Percentiles rank a stretch among this genome's conserved stretches.
Conservation (phyloP, 805 yeast species). For the Candida sithepensis region DNA sequence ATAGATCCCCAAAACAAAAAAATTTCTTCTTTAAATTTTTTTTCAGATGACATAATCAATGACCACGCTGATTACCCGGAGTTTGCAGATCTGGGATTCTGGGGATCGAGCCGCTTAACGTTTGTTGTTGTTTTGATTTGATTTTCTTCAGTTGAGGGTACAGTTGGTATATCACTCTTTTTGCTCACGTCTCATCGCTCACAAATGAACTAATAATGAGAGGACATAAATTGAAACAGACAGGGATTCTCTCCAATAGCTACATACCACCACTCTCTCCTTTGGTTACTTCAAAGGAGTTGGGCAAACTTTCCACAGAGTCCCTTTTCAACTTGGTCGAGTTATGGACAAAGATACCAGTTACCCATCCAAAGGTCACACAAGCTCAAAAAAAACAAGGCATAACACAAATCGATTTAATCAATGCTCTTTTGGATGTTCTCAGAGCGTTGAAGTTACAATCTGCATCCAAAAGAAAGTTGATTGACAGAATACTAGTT, state of each 20-base stretch:
- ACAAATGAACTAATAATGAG: not conserved
- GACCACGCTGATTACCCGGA: not conserved
- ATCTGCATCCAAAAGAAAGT: conserved; percentile 24
- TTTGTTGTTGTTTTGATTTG: not conserved
- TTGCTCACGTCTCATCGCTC: too few species aligned
- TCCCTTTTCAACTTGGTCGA: conserved; percentile 30
- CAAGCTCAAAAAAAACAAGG: conserved; percentile 19
- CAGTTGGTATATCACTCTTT: too few species aligned
- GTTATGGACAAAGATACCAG: conserved; percentile 31
- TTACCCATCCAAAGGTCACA: conserved; percentile 26
- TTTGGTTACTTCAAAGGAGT: conserved; percentile 20
- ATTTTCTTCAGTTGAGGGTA: not conserved
- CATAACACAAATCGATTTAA: conserved; percentile 15
- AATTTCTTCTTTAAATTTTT: not conserved
- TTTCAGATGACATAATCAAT: not conserved
- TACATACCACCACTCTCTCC: conserved; percentile 31
- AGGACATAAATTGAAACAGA: conserved; percentile 8
- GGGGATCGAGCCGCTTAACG: not conserved
- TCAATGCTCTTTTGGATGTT: conserved; percentile 13
- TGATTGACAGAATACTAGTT: conserved; percentile 43
- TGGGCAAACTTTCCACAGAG: conserved; percentile 24
- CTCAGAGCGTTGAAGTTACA: conserved; percentile 10
- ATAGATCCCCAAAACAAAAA: not conserved
- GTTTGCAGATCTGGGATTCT: not conserved
- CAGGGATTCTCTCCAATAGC: conserved; percentile 33